Base-by-base conservation (phyloP, 345 rosid species). In the Adansonia digitata region DNA sequence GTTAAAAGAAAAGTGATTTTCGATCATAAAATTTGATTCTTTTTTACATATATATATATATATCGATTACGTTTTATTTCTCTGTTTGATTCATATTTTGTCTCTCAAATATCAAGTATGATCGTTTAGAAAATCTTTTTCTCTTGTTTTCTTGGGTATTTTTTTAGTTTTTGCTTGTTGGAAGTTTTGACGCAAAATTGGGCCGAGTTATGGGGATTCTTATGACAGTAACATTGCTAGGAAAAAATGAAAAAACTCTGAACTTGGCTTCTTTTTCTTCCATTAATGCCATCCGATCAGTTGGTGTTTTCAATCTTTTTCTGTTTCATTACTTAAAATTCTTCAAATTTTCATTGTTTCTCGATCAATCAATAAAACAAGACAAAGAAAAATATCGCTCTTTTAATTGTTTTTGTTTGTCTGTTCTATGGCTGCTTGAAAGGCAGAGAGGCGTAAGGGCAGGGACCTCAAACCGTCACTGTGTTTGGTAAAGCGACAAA, bases 371-470 rank as follows among this genome's bases (percentile, higher is more conserved):
- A 69, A 46, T 15, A 26, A 48, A 61, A 52, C n/a, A 48, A 69
- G 55, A 26, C 37, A 43, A 66, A 26, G 17, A 46, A 46, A 46
- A 26, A 26, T 10, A 5, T 26, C 24, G 3, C 0, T 17, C 29
- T 68, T 46, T 10, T 43, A 31, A 1, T 31, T 31, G 3, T 14
- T 31, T 31, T 31, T 31, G 3, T 48, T 69, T 6, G 11, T 56
- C 3, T 59, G 34, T 74, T 78, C 24, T 65, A 66, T 78, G 59
- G 57, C 46, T 29, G 68, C 68, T 66, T 26, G 48, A 39, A 71
- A 35, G 26, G 49, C 29, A 39, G 69, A 24, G 53, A 43, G 35
- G 52, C 35, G 52, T 42, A 2, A 26, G 35, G 37, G 37, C 18
- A 46, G 43, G 34, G 42, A 69, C 43, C 60, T 61, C 60, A 45